Evolutionary conservation across 331 rosid genomes (phyloP).

Genomic region (Prunus yedoensis): DNA sequence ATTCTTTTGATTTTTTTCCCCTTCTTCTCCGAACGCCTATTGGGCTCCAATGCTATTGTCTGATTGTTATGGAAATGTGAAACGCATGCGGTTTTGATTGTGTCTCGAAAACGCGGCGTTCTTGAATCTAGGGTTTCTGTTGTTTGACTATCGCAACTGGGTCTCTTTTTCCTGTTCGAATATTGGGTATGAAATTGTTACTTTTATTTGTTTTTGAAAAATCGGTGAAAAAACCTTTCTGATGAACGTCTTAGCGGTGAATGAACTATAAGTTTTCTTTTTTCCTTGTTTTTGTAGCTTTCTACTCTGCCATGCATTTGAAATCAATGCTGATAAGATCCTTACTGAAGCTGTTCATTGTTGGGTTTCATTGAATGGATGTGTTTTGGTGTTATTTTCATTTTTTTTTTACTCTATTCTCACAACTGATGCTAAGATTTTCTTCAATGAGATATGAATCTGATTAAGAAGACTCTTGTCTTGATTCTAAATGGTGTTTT

Average conservation of each 20-base stretch:
- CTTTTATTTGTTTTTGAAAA: background rate
- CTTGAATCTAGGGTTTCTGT: conserved; percentile 14
- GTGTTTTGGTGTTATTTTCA: background rate
- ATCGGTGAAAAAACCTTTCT: background rate
- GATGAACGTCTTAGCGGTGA: background rate
- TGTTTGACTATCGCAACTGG: background rate
- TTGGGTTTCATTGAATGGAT: background rate
- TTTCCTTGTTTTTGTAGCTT: background rate
- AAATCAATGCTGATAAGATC: background rate
- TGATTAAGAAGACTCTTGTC: background rate
- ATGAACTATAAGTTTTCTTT: background rate
- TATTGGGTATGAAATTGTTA: background rate
- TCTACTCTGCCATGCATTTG: background rate
- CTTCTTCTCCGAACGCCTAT: background rate
- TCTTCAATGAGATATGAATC: background rate
- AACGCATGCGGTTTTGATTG: background rate
- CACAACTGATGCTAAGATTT: background rate
- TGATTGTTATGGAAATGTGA: background rate
- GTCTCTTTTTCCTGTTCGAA: background rate
- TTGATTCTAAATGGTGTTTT: background rate
- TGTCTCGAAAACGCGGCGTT: background rate
- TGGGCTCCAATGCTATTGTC: background rate
- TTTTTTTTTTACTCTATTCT: background rate
- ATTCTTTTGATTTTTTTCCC: background rate
- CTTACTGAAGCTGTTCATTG: background rate